phyloP scores from a whole-genome alignment of 495 filamentous ascomycete genomes.

The Entonaema liquescens region DNA sequence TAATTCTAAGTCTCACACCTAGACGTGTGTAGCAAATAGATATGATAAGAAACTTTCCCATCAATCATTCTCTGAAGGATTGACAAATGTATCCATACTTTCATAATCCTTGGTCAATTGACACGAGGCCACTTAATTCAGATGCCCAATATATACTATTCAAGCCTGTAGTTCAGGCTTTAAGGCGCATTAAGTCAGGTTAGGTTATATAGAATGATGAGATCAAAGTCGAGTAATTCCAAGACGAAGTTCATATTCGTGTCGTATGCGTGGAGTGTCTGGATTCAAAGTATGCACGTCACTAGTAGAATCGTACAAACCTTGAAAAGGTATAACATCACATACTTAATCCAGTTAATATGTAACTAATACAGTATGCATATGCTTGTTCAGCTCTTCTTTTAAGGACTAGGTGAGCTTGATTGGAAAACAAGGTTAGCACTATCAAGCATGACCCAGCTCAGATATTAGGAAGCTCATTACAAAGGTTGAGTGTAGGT shows the following conservation, averaged over 20 bases:
- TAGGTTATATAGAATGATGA: background rate
- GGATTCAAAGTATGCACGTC: background rate
- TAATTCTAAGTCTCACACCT: slow-evolving; percentile 3
- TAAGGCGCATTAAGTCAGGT: background rate
- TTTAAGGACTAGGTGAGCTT: background rate
- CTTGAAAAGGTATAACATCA: background rate
- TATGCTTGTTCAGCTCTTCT: background rate
- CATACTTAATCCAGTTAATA: background rate
- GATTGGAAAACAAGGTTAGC: no score
- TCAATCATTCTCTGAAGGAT: slow-evolving; percentile 4
- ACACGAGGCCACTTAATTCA: slow-evolving; percentile 5
- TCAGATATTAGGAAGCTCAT: no score
- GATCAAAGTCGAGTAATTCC: background rate
- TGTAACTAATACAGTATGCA: background rate
- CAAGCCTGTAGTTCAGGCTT: background rate
- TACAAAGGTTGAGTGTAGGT: no score
- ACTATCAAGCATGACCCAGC: background rate
- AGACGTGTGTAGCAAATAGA: background rate
- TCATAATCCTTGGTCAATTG: background rate
- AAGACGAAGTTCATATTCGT: background rate
- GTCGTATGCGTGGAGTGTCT: background rate
- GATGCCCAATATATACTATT: slow-evolving; percentile 6
- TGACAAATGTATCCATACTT: background rate
- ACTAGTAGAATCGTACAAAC: background rate
- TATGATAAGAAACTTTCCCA: background rate